Evolutionary conservation across 2,329 filamentous ascomycete species (phyloP).

Genomic region (Alternaria dauci): DNA sequence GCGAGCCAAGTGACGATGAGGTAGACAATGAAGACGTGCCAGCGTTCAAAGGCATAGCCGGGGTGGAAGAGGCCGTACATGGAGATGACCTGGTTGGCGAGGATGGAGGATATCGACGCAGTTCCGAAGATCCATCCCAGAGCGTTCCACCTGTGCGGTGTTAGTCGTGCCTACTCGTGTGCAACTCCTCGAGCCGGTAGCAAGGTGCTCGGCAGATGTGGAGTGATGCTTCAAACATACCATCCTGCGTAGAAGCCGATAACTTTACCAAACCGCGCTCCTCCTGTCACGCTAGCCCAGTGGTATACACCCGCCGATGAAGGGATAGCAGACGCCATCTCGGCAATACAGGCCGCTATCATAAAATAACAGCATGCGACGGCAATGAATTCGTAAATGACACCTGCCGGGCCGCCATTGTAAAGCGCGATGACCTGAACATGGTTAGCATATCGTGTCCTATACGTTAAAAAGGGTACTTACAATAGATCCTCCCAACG

Average conservation of each 20-base stretch:
- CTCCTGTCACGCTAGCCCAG: slow-evolving; percentile 61
- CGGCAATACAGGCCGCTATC: slow-evolving; percentile 61
- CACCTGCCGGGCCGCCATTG: slow-evolving; percentile 58
- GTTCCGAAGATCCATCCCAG: slow-evolving; percentile 61
- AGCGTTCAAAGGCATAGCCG: slow-evolving; percentile 55
- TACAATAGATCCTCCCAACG: slow-evolving; percentile 59
- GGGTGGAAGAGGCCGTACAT: slow-evolving; percentile 62
- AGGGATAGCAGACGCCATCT: slow-evolving; percentile 58
- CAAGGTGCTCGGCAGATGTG: not conserved
- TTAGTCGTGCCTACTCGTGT: not conserved
- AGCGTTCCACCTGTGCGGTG: slow-evolving; percentile 56
- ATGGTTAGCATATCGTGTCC: slow-evolving; percentile 1
- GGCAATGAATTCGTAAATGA: slow-evolving; percentile 59
- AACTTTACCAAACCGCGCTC: slow-evolving; percentile 56
- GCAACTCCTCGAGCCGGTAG: not conserved
- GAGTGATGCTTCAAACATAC: slow-evolving; percentile 27
- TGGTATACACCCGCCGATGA: slow-evolving; percentile 60
- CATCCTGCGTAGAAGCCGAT: slow-evolving; percentile 61
- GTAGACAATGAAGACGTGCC: slow-evolving; percentile 62
- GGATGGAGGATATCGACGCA: slow-evolving; percentile 54
- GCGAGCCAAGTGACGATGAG: slow-evolving; percentile 58
- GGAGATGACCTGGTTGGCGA: slow-evolving; percentile 56
- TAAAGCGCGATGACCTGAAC: slow-evolving; percentile 51
- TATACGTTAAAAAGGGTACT: slow-evolving; percentile 17
- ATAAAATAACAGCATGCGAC: slow-evolving; percentile 62